Evolutionary conservation across 495 filamentous ascomycete genomes (phyloP), one percentile per base, ranked within the genome.

Genomic region (Neurospora terricola): DNA sequence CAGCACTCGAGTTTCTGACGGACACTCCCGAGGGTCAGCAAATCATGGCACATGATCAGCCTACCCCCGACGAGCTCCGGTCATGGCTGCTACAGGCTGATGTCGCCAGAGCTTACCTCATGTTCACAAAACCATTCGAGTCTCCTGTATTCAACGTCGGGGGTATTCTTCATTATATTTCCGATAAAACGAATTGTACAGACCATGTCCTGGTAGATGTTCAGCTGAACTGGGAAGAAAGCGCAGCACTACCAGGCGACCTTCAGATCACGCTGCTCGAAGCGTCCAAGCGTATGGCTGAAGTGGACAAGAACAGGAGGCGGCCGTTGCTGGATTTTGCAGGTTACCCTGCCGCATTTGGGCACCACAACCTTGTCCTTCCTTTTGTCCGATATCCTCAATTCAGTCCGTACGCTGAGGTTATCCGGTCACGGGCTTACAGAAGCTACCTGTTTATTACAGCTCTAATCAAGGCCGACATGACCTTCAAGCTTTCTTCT

Each of bases 1-100:
- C 76, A 4, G 73, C 76, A 43, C 21, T 69, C 37, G 76, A 75
- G 30, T 75, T 77, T 34, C 54, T 77, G 0, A 37, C 59, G 1
- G 75, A 72, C 36, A 72, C 72, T 4, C 36, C 37, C 0, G 74
- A 75, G 36, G 76, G 76, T 3, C 59, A 37, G 5, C 42, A 37
- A 34, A 75, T 77, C 3, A 23, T 74, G 5, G 38, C 30, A 2
- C 72, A 77, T 18, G 76, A 75, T 14, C 4, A 21, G 48, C 16
- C 48, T 62, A 30, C 48, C 48, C 0, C 0, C 12, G 30, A 0
- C 21, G 48, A 62, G 1, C 48, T 62, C 10, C 23, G 23, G 5
- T 27, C 12, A 62, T 62, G 23, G 21, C 48, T 62, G 1, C 1
- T 62, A 16, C 23, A 62, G 48, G 48, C 48, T 62, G 12, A 62